These are phyloP conservation scores for Digitaria exilis DNA, from an alignment of 202 grass and related monocot genomes.

Conservation along the genomic window DNA sequence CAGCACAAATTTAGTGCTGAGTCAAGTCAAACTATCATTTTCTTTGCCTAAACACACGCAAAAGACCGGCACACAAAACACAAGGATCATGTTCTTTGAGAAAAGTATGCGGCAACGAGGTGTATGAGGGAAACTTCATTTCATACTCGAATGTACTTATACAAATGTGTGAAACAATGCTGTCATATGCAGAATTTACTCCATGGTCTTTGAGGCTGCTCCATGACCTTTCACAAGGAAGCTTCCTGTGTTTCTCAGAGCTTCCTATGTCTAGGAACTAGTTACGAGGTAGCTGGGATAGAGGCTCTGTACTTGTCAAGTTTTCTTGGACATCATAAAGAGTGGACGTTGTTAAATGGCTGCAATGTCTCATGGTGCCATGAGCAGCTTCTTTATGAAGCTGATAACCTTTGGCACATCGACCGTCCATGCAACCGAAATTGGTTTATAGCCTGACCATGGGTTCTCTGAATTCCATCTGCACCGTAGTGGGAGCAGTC, in stretches of 20 bases:
- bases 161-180: constrained; percentile 41
- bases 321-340: constrained; percentile 11
- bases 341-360: not conserved
- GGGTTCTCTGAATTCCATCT: constrained; percentile 86
- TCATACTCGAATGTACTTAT: constrained; percentile 28
- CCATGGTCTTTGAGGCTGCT: not conserved
- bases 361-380: constrained; percentile 48
- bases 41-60: not conserved
- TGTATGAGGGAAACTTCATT: constrained; percentile 1
- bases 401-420: constrained; percentile 68
- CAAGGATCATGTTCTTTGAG: not conserved
- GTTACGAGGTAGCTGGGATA: constrained; percentile 11
- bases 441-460: constrained; percentile 71
- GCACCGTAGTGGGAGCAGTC: not conserved
- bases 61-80: not conserved
- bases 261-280: constrained; percentile 16
- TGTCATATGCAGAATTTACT: constrained; percentile 49
- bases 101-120: constrained; percentile 6
- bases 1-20: not conserved
- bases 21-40: constrained; percentile 2
- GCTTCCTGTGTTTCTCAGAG: constrained; percentile 24
- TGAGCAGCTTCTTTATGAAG: constrained; percentile 69
- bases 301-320: not conserved
- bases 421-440: constrained; percentile 88
- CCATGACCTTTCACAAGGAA: constrained; percentile 16